These are phyloP conservation scores for Acacia crassicarpa DNA, from an alignment of 306 rosid genomes.

Conservation along the genomic window DNA sequence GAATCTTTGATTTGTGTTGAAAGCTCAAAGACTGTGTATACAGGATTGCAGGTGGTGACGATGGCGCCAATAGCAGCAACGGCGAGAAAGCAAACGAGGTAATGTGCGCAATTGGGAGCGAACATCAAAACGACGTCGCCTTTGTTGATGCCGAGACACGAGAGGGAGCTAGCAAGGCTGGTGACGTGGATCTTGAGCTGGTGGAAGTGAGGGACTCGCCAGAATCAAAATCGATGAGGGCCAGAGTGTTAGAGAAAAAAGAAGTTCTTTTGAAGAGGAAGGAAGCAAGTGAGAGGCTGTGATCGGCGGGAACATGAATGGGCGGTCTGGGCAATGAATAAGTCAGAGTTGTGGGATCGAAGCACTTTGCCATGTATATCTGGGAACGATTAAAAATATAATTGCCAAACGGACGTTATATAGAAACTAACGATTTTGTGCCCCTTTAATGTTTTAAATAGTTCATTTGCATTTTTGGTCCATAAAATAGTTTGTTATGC, in stretches of 20 bases:
- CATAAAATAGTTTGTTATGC: too few species aligned
- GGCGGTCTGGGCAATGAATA: constrained; percentile 47
- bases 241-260: constrained; percentile 21
- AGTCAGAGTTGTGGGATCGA: constrained; percentile 34
- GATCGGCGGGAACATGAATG: constrained; percentile 39
- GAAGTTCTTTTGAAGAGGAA: constrained; percentile 52
- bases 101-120: constrained; percentile 32
- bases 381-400: background rate
- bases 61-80: constrained; percentile 28
- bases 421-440: too few species aligned
- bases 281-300: constrained; percentile 44
- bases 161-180: constrained; percentile 27
- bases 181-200: constrained; percentile 41
- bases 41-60: constrained; percentile 33
- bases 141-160: constrained; percentile 22
- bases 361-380: constrained; percentile 40
- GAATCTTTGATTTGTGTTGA: constrained; percentile 41
- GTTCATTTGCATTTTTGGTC: too few species aligned
- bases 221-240: constrained; percentile 43
- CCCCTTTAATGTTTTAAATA: too few species aligned
- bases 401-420: too few species aligned
- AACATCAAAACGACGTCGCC: constrained; percentile 39
- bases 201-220: constrained; percentile 39
- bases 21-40: constrained; percentile 31
- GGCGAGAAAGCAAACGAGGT: constrained; percentile 24